These are phyloP conservation scores for Arthrobotrys sinensis DNA, from an alignment of 2,329 filamentous ascomycete species.

Conservation along the genomic window DNA sequence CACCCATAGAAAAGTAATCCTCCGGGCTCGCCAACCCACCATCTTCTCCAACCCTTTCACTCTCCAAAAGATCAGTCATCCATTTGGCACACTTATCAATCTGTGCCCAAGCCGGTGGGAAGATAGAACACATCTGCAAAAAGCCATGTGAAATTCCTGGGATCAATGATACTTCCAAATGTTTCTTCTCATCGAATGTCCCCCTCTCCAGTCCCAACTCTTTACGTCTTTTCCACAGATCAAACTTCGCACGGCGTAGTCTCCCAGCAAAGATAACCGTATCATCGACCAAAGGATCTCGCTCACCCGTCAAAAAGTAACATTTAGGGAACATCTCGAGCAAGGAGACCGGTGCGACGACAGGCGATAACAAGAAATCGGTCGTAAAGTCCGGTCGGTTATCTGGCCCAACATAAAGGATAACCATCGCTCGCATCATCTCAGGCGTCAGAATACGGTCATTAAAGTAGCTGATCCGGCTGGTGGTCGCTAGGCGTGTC, in stretches of 20 bases:
- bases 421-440: slow-evolving; percentile 99
- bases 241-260: slow-evolving; percentile 82
- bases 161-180: slow-evolving; percentile 85
- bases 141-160: slow-evolving; percentile 95
- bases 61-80: slow-evolving; percentile 83
- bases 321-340: slow-evolving; percentile 92
- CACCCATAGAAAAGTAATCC: slow-evolving; percentile 42
- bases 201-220: slow-evolving; percentile 73
- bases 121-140: slow-evolving; percentile 88
- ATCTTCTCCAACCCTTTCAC: slow-evolving; percentile 66
- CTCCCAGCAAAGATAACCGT: slow-evolving; percentile 95
- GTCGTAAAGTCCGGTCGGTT: slow-evolving; percentile 92
- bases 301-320: slow-evolving; percentile 93
- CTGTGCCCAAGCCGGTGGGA: slow-evolving; percentile 90
- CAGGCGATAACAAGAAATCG: slow-evolving; percentile 90
- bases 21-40: slow-evolving; percentile 13
- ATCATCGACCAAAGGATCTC: slow-evolving; percentile 95
- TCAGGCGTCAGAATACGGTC: slow-evolving; percentile 94
- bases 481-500: slow-evolving; percentile 92
- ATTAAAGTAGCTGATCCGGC: slow-evolving; percentile 98
- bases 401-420: slow-evolving; percentile 94
- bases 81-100: slow-evolving; percentile 83
- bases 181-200: slow-evolving; percentile 79
- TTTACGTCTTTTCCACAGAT: slow-evolving; percentile 68
- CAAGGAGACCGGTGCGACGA: slow-evolving; percentile 87